Evolutionary conservation across 2,329 filamentous ascomycete species (phyloP).

Genomic region (Ophiostoma sp.): DNA sequence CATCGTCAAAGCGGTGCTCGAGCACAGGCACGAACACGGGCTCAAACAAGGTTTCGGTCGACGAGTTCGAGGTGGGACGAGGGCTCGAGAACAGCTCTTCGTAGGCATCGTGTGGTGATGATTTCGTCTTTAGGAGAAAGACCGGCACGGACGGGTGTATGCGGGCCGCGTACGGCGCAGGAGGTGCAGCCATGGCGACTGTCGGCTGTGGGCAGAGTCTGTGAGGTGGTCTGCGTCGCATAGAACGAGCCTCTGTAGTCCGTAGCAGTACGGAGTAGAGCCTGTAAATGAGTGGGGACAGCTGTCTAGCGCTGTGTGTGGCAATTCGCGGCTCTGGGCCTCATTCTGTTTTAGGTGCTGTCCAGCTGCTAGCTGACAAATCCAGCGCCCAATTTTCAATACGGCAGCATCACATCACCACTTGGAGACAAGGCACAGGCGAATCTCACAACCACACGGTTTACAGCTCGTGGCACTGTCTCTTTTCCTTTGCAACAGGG

Average conservation of each 20-base stretch:
- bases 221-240: not conserved
- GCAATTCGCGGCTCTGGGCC: not conserved
- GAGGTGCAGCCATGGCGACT: constrained; percentile 17
- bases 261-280: not conserved
- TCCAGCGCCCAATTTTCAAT: not conserved
- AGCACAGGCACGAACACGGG: constrained; percentile 72
- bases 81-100: constrained; percentile 55
- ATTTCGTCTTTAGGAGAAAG: constrained; percentile 72
- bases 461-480: not conserved
- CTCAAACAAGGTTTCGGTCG: constrained; percentile 43
- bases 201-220: not conserved
- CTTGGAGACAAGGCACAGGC: not conserved
- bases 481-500: not conserved
- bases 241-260: not conserved
- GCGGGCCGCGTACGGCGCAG: not conserved
- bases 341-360: too few species aligned
- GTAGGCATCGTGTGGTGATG: constrained; percentile 65
- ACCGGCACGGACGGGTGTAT: constrained; percentile 43
- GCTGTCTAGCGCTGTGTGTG: not conserved
- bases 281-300: not conserved
- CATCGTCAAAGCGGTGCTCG: constrained; percentile 60
- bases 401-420: not conserved
- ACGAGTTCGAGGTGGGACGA: not conserved
- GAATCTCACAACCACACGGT: not conserved
- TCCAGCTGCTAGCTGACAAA: not conserved